phyloP scores from a whole-genome alignment of 2,329 filamentous ascomycete genomes.

The Sclerotinia spermophila region DNA sequence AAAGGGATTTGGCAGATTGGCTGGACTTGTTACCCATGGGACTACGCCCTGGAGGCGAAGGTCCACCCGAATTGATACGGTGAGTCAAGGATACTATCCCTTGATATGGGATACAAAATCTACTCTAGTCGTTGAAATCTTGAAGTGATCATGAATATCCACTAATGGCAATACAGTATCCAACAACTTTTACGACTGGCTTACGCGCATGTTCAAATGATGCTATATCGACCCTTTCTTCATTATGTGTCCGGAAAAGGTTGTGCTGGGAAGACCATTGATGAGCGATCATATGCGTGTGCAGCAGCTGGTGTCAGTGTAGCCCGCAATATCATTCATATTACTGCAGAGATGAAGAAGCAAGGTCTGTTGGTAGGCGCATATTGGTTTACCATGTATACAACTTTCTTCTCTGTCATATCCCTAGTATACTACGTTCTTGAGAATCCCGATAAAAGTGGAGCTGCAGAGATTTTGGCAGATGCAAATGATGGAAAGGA shows the following conservation, averaged over 20 bases:
- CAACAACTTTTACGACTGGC: slow-evolving; percentile 74
- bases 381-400: slow-evolving; percentile 85
- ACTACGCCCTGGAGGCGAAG: slow-evolving; percentile 76
- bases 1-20: slow-evolving; percentile 61
- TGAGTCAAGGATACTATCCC: slow-evolving; percentile 42
- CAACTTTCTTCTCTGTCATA: slow-evolving; percentile 76
- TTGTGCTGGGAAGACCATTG: slow-evolving; percentile 54
- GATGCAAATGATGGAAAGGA: slow-evolving; percentile 84
- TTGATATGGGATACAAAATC: background rate
- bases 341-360: slow-evolving; percentile 73
- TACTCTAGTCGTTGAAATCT: background rate
- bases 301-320: slow-evolving; percentile 58
- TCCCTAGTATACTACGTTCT: slow-evolving; percentile 76
- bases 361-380: slow-evolving; percentile 72
- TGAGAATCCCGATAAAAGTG: slow-evolving; percentile 73
- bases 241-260: slow-evolving; percentile 73
- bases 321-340: slow-evolving; percentile 71
- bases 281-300: slow-evolving; percentile 75
- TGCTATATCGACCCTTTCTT: slow-evolving; percentile 77
- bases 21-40: slow-evolving; percentile 65
- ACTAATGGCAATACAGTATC: slow-evolving; percentile 42
- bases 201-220: slow-evolving; percentile 80
- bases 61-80: slow-evolving; percentile 70
- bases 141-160: background rate
- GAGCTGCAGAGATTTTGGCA: slow-evolving; percentile 73